These are phyloP conservation scores for Hypoxylon sp. DNA, from an alignment of 2,329 filamentous ascomycete species.

Conservation along the genomic window DNA sequence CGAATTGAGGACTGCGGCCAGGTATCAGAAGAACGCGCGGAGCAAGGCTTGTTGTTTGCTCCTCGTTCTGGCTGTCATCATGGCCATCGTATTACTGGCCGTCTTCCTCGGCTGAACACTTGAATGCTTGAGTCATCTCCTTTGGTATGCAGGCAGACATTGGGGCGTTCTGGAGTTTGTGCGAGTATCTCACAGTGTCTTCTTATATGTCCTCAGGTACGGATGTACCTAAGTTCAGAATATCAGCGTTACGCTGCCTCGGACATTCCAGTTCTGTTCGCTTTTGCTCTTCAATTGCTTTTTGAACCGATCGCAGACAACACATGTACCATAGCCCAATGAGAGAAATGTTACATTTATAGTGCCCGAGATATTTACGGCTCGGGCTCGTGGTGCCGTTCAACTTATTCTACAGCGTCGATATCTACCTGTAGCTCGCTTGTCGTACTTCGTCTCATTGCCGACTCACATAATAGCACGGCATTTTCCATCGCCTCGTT, in stretches of 20 bases:
- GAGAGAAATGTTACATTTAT: neutral
- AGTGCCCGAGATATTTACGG: too few relatives aligned
- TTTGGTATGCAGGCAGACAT: conserved; percentile 25
- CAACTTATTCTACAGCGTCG: neutral
- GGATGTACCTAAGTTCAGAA: too few relatives aligned
- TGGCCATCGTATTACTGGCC: conserved; percentile 89
- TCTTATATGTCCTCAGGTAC: neutral
- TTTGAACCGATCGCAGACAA: too few relatives aligned
- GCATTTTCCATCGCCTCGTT: neutral
- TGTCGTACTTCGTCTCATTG: neutral
- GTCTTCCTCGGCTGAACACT: conserved; percentile 73
- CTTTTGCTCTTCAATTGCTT: too few relatives aligned
- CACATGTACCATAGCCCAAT: neutral
- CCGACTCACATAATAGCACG: neutral
- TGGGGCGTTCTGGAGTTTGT: conserved; percentile 34
- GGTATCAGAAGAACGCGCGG: conserved; percentile 94
- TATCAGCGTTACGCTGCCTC: conserved; percentile 15
- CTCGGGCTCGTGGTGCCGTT: too few relatives aligned
- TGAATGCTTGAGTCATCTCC: neutral
- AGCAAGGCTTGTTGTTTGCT: conserved; percentile 94
- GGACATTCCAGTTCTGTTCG: too few relatives aligned
- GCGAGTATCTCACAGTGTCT: conserved; percentile 2
- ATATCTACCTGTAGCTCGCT: neutral
- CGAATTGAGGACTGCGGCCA: conserved; percentile 83
- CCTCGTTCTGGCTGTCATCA: conserved; percentile 84